Percentiles rank a stretch among this genome's conserved stretches.
Evolutionary conservation across 176 grass and related monocot genomes (phyloP).

Genomic region (Triticum urartu): DNA sequence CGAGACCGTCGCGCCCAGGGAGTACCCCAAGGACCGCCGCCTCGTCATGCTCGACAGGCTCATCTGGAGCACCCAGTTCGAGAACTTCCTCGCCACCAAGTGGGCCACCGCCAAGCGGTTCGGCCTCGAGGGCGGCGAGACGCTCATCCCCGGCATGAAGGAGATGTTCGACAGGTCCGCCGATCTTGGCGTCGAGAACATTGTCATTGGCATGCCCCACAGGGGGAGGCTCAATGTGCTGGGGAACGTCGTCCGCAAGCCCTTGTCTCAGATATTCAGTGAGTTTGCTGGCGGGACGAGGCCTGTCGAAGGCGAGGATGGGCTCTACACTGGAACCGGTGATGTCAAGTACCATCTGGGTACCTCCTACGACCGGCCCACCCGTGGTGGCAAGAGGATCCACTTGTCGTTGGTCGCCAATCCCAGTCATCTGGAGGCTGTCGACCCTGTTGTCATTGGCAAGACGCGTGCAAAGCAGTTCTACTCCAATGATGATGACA

Average conservation of each 20-base stretch:
- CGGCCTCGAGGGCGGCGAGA: slow-evolving; percentile 86
- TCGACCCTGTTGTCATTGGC: slow-evolving; percentile 85
- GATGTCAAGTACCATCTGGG: slow-evolving; percentile 98
- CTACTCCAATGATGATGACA: slow-evolving; percentile 80
- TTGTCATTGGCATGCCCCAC: slow-evolving; percentile 97
- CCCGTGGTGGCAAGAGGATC: slow-evolving; percentile 82
- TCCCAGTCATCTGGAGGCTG: slow-evolving; percentile 90
- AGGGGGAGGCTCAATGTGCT: slow-evolving; percentile 94
- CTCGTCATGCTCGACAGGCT: slow-evolving; percentile 89
- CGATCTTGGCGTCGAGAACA: slow-evolving; percentile 73
- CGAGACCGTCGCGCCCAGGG: slow-evolving; percentile 49
- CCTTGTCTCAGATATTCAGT: slow-evolving; percentile 91
- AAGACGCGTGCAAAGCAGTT: slow-evolving; percentile 94
- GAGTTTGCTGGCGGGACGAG: slow-evolving; percentile 89
- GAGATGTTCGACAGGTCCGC: slow-evolving; percentile 91
- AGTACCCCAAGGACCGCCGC: slow-evolving; percentile 59
- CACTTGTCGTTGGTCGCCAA: slow-evolving; percentile 91
- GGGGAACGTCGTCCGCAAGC: slow-evolving; percentile 88
- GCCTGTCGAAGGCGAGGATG: slow-evolving; percentile 74
- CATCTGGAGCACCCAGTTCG: slow-evolving; percentile 93
- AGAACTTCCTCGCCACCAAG: slow-evolving; percentile 95
- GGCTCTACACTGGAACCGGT: slow-evolving; percentile 89
- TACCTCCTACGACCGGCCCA: slow-evolving; percentile 90
- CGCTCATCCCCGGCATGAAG: slow-evolving; percentile 95
- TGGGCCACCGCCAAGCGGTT: slow-evolving; percentile 94